phyloP scores from a whole-genome alignment of 495 filamentous ascomycete species.

The Rostrohypoxylon terebratum region DNA sequence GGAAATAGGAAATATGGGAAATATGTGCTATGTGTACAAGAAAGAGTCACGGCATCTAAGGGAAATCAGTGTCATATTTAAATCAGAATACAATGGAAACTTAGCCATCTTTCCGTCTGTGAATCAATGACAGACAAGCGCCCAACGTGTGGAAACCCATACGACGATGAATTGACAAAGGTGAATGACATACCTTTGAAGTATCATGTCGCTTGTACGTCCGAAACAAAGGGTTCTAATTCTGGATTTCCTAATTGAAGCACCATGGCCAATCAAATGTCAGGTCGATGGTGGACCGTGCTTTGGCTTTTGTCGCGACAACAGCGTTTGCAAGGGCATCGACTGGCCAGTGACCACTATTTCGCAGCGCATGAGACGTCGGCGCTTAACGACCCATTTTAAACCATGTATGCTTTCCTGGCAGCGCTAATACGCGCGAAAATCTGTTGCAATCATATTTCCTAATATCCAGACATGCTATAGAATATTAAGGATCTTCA shows the following conservation, averaged over 20 bases:
- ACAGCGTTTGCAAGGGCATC: conserved; percentile 14
- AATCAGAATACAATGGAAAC: conserved; percentile 34
- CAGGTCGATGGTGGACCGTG: conserved; percentile 21
- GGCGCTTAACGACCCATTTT: conserved; percentile 33
- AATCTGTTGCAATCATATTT: conserved; percentile 17
- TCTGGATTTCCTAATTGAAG: conserved; percentile 42
- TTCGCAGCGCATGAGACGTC: conserved; percentile 18
- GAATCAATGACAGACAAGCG: conserved; percentile 41
- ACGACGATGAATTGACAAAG: conserved; percentile 34
- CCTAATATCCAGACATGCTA: conserved; percentile 14
- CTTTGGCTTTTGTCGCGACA: conserved; percentile 17
- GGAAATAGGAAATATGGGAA: not conserved
- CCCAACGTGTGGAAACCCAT: conserved; percentile 21
- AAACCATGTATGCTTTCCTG: conserved; percentile 7
- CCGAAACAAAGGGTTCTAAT: conserved; percentile 42
- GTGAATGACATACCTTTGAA: conserved; percentile 20
- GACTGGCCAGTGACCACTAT: conserved; percentile 36
- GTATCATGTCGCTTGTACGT: conserved; percentile 7
- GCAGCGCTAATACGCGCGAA: conserved; percentile 35
- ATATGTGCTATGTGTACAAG: not conserved
- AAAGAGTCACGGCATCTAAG: conserved; percentile 2
- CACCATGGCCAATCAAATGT: conserved; percentile 29
- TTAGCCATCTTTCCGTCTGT: conserved; percentile 14
- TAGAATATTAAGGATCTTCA: not conserved
- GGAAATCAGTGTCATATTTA: conserved; percentile 36